Base-by-base conservation (phyloP, 1,139 yeast genomes). In the Yamadazyma aaseri region DNA sequence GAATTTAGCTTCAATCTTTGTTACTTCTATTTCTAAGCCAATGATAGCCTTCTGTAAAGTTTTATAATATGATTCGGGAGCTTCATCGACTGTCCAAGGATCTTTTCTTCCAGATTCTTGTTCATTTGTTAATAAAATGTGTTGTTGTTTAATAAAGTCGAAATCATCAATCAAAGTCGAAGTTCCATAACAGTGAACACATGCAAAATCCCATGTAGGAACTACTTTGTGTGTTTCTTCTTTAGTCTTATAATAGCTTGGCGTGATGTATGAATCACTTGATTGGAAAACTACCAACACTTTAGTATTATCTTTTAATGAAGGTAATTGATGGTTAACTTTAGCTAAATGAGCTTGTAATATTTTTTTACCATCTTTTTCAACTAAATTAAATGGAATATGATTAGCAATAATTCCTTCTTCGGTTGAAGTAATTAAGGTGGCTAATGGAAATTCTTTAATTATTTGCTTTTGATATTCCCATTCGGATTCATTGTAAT, bases 121-220 rank as follows among this genome's bases (percentile, higher is more conserved):
- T 45, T 71, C 73, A 41, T 63, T 55, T 3, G 81, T 71, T 33
- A 80, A 58, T 10, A 53, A 50, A 16, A 63, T 59, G 33, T 81
- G 56, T 47, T 76, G 81, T 2, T 53, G 41, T 35, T 72, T 51
- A 4, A 79, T 67, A 62, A 73, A 77, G 10, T 63, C 68, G 10
- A 59, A 55, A 40, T 74, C 78, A 32, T 65, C 71, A 13, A 75
- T 53, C 8, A 81, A 53, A 13, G 43, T 60, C 7, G 83, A 70
- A 28, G 55, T 67, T 3, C 87, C 87, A 36, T 74, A 62, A 26
- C 75, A 65, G 48, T 81, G 86, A 24, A 76, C 81, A 4, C 77
- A 59, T 2, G 77, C 79, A 58, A 76, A 81, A 53, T 77, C 81
- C 89, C 87, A 81, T 0, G 89, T 81, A 9, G 87, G 86, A 7